Evolutionary conservation across 345 rosid species (phyloP), one percentile per base, ranked within the genome.

Genomic region (Fremontodendron californicum): DNA sequence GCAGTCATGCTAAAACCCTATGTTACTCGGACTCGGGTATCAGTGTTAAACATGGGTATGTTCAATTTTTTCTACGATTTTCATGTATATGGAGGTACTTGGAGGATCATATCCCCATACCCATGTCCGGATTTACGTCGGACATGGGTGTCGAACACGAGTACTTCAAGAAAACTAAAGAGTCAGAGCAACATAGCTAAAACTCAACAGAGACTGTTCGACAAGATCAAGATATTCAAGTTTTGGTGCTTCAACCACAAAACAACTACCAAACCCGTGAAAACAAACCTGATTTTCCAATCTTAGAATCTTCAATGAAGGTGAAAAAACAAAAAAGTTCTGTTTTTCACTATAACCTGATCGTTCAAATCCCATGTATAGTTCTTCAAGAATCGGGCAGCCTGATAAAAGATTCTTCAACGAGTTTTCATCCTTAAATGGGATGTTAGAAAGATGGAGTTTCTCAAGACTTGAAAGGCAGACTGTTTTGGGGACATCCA

Each of bases 401-500:
- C 37, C 37, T 11, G 27, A 1, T 6, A 62, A 5, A 16, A 31
- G 33, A 23, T 58, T 58, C 33, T 23, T 58, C 63, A 58, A 58
- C 2, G 6, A 9, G 63, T 58, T 58, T 25, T 58, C 31, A 58
- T 58, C 33, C 15, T 23, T 5, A 3, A 58, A 25, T 58, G 4
- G 25, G 10, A 52, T 7, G 25, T 58, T 23, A 16, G 11, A 3
- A 63, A 35, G 23, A 18, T 16, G 23, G 43, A 63, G 68, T 0
- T 5, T 35, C 43, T 35, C 2, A 35, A 63, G 43, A 63, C 97
- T 29, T 12, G 15, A 5, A 39, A 65, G 25, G 7, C 29, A 1
- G 29, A 65, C 48, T n/a, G 15, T 65, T n/a, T 39, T 4, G 16
- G 46, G 70, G 46, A 39, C 15, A 39, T 65, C 48, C 2, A 39